These are phyloP conservation scores for maize (Zea mays) DNA, from an alignment of 176 grass and related monocot genomes.

Conservation along the genomic window DNA sequence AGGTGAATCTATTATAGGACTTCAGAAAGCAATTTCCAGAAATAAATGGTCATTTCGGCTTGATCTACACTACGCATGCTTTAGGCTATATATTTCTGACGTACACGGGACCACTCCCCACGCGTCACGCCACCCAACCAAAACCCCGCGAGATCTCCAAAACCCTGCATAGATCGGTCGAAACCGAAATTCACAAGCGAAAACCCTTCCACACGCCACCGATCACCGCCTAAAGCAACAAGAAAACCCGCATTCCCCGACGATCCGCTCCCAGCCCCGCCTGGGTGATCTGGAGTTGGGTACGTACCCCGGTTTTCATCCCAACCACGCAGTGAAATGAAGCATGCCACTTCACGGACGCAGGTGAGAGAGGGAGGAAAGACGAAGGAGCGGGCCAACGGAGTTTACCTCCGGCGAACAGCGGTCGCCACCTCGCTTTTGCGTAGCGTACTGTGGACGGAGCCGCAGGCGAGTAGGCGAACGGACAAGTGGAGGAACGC, in stretches of 20 bases:
- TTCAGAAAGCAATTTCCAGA: not conserved
- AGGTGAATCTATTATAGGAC: not conserved
- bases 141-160: not conserved
- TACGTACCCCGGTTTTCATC: not conserved
- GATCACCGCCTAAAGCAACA: not conserved
- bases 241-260: not conserved
- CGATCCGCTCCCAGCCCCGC: not conserved
- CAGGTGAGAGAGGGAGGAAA: no score
- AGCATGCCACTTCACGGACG: not conserved
- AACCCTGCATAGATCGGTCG: not conserved
- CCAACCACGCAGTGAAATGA: not conserved
- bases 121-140: not conserved
- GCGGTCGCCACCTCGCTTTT: no score
- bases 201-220: not conserved
- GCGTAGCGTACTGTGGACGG: no score
- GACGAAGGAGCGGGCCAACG: no score
- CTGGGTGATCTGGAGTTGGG: not conserved
- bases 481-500: no score
- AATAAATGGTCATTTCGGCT: not conserved
- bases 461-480: no score
- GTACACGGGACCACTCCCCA: not conserved
- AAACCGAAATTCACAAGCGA: not conserved
- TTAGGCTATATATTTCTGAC: not conserved
- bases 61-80: not conserved
- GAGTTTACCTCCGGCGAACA: not conserved